Base-by-base conservation (phyloP, 2,329 filamentous ascomycete genomes). In the Drechmeria coniospora region DNA sequence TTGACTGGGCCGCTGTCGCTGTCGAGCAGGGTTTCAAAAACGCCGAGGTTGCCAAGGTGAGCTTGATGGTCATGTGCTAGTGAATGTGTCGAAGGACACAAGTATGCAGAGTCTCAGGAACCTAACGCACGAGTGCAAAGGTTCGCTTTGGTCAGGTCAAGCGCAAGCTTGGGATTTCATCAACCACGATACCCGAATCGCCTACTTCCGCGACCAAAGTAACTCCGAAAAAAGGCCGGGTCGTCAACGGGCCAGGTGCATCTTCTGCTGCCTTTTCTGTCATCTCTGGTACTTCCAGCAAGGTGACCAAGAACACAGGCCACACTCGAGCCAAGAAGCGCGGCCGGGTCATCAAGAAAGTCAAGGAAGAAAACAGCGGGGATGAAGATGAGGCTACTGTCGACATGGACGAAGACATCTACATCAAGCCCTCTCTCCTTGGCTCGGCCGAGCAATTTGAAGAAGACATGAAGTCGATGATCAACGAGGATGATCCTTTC, bases 121-220 rank as follows among this genome's bases (percentile, higher is more conserved):
- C n/a, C 9, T 15, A 4, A 32, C 15, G 15, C 22, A 8, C 21
- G 17, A 11, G 5, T 20, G 1, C 19, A 21, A 31, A 61, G 51
- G 53, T 56, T 21, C 59, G 64, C 25, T 68, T 59, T 31, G 53
- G 58, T 4, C 61, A 68, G 33, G 56, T 68, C 33, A 65, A 59
- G 43, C 47, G 50, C 25, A 63, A 64, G 44, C 46, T 60, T 1
- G 54, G 54, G 3, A 48, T 61, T 22, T 15, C 19, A 5, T 22
- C 25, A 10, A 40, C 40, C 21, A 43, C 41, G 7, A n/a, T n/a
- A n/a, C 7, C 20, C 32, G 47, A 50, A 5, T 25, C 36, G 2
- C 22, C 34, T 8, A 22, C 29, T 5, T 34, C 36, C 2, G 29
- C 33, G 10, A 22, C 33, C 3, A 50, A 44, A 34, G 28, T 18